A percentile compares a stretch with the other conserved stretches of the same genome.
Conservation (phyloP, 179 eudicot genomes). For the Sideroxylon spinosum region DNA sequence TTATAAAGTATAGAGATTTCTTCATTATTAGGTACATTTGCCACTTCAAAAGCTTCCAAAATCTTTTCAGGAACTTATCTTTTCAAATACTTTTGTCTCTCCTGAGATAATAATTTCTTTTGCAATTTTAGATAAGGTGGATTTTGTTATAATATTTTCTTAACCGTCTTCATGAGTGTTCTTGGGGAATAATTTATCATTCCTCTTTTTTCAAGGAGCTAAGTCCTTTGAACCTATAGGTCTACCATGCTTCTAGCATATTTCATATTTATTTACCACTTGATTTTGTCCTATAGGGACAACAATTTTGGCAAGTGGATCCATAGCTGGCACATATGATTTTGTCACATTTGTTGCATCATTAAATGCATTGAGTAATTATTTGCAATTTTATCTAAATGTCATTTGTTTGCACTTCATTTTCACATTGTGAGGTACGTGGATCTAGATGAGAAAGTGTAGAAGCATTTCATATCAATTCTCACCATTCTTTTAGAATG, state of each 20-base stretch:
- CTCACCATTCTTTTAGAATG: neutral
- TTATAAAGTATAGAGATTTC: too few species aligned
- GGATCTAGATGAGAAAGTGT: neutral
- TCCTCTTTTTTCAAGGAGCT: neutral
- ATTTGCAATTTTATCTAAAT: too few species aligned
- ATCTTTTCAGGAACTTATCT: neutral
- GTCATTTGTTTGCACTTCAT: too few species aligned
- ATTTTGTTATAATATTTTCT: too few species aligned
- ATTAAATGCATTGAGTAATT: neutral
- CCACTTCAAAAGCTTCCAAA: too few species aligned
- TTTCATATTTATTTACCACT: neutral
- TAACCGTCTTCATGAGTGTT: too few species aligned
- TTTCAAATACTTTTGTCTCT: neutral
- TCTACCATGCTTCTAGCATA: neutral
- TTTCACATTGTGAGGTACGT: too few species aligned
- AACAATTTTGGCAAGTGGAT: neutral
- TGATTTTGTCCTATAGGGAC: too few species aligned
- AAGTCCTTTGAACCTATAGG: neutral
- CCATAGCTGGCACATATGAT: constrained; percentile 5
- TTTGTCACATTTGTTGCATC: constrained; percentile 5
- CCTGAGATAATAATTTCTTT: too few species aligned
- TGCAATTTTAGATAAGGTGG: too few species aligned
- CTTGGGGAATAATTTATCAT: too few species aligned
- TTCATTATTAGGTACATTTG: too few species aligned
- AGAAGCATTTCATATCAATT: neutral